Percentiles rank a stretch among this genome's conserved stretches.
Evolutionary conservation across 208 protist species (phyloP).

Genomic region (Lotmaria passim): DNA sequence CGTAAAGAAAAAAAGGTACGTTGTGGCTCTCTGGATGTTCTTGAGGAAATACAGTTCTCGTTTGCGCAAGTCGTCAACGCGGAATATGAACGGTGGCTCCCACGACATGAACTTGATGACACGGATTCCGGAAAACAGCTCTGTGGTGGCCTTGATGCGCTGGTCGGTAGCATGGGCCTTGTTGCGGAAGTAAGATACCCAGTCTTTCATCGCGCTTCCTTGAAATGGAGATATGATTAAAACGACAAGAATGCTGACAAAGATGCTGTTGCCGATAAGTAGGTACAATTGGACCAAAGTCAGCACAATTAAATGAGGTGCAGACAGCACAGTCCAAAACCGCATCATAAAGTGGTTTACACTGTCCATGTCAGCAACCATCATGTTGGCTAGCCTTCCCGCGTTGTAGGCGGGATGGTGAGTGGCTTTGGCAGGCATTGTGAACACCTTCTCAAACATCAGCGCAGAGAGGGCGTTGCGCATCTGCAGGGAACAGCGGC

Average conservation of each 20-base stretch:
- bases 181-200: constrained; percentile 25
- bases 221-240: constrained; percentile 71
- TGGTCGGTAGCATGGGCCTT: constrained; percentile 66
- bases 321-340: constrained; percentile 35
- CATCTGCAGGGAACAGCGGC: constrained; percentile 37
- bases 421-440: constrained; percentile 46
- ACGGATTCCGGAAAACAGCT: constrained; percentile 88
- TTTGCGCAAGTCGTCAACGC: constrained; percentile 42
- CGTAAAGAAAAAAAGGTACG: constrained; percentile 49
- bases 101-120: constrained; percentile 93
- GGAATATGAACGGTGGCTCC: constrained; percentile 65
- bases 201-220: constrained; percentile 37
- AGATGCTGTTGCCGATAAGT: constrained; percentile 59
- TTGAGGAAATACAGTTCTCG: constrained; percentile 44
- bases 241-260: constrained; percentile 67
- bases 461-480: constrained; percentile 67
- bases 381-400: constrained; percentile 85
- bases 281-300: constrained; percentile 57
- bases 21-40: constrained; percentile 24
- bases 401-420: constrained; percentile 59
- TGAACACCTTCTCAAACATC: constrained; percentile 86
- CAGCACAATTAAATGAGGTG: constrained; percentile 46
- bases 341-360: neutral
- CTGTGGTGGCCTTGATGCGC: constrained; percentile 88
- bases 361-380: constrained; percentile 1